A percentile compares a stretch with the other conserved stretches of the same genome.
Evolutionary conservation across 805 yeast species (phyloP).

Genomic region (Lachancea thermotolerans): DNA sequence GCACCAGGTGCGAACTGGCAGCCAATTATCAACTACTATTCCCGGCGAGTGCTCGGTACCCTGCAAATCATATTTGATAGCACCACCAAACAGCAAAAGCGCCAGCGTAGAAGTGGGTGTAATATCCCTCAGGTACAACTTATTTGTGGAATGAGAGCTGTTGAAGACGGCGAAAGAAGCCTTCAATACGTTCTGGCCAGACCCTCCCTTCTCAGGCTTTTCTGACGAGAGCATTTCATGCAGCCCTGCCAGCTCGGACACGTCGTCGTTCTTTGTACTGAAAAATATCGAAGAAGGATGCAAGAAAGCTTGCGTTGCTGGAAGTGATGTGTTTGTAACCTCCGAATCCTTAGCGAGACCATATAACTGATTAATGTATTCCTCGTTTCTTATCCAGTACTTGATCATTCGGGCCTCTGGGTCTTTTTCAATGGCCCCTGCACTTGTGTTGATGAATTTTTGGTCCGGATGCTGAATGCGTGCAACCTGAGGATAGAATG

Average conservation of each 20-base stretch:
- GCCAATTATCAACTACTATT: slow-evolving; percentile 79
- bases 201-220: slow-evolving; percentile 26
- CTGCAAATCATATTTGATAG: slow-evolving; percentile 48
- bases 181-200: slow-evolving; percentile 24
- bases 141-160: slow-evolving; percentile 55
- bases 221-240: slow-evolving; percentile 13
- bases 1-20: slow-evolving; percentile 88
- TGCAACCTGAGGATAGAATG: slow-evolving; percentile 78
- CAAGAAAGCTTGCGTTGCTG: slow-evolving; percentile 66
- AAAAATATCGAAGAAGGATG: slow-evolving; percentile 84
- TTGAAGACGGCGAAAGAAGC: slow-evolving; percentile 59
- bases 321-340: slow-evolving; percentile 31
- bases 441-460: slow-evolving; percentile 57
- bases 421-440: slow-evolving; percentile 82
- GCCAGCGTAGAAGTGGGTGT: slow-evolving; percentile 76
- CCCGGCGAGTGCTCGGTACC: slow-evolving; percentile 64
- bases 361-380: slow-evolving; percentile 33
- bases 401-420: slow-evolving; percentile 70
- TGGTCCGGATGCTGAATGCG: slow-evolving; percentile 78
- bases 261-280: slow-evolving; percentile 36
- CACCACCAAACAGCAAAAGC: slow-evolving; percentile 76
- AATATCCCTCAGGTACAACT: slow-evolving; percentile 61
- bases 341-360: slow-evolving; percentile 12
- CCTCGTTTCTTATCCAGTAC: slow-evolving; percentile 65
- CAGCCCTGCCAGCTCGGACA: slow-evolving; percentile 11